Evolutionary conservation across 257 asterid species (phyloP), one percentile per base, ranked within the genome.

Genomic region (Nicotiana attenuata): DNA sequence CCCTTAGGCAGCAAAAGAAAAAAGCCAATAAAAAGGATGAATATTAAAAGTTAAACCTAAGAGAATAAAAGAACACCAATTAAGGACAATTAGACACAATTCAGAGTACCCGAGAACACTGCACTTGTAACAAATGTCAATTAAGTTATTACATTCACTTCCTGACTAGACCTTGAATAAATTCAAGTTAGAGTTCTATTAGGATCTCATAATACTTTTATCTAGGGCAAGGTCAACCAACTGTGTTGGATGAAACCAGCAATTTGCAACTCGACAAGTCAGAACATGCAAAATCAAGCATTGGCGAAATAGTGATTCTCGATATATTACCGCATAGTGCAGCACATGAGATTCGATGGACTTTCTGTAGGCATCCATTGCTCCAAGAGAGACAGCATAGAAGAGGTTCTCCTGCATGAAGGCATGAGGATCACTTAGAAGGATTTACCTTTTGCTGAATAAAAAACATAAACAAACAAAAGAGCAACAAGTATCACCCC

Each of bases 391-490:
- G 65, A 90, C 89, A 67, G 90, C 56, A 82, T 97, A 94, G 90
- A 93, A 94, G 77, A 94, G 90, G 82, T 86, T 88, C 83, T 92
- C 98, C 99, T 97, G 90, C 82, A 83, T 61, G 82, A 77, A 65
- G 47, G 66, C 3, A 52, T 20, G 56, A 50, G 47, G 28, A 80
- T 65, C 61, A 80, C 24, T 65, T 65, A 47, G 24, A 80, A 50
- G 77, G 66, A 65, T 80, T 80, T 47, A 80, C 60, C 60, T 53
- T 41, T 64, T 22, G 17, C 33, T 80, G 20, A 47, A 8, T 53
- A 5, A 63, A 63, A 63, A 64, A 24, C 33, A 80, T 22, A n/a
- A 41, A 66, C 26, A 66, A 29, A 24, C 22, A 67, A 60, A 53
- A 20, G 33, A 31, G 82, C 78, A 65, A 80, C 71, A 60, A 52